Conservation (phyloP, 73 alveolate genomes). For the Tetrahymena borealis region DNA sequence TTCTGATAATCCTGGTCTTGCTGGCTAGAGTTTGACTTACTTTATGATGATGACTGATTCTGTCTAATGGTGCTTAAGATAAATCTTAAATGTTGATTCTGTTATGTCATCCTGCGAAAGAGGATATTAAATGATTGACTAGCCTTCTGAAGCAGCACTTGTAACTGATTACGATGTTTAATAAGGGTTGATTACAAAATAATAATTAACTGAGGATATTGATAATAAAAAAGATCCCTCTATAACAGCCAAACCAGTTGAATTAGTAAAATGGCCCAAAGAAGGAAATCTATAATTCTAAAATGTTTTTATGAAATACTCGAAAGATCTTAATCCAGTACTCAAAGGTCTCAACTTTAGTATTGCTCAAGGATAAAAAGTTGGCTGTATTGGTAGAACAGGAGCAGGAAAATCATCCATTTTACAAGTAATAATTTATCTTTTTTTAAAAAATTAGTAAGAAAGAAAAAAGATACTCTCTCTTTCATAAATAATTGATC, state of each 20-base stretch:
- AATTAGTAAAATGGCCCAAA: slow-evolving; percentile 44
- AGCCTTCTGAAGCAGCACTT: background rate
- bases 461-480: background rate
- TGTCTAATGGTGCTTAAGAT: background rate
- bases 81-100: background rate
- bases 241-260: slow-evolving; percentile 53
- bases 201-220: slow-evolving; percentile 19
- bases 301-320: slow-evolving; percentile 70
- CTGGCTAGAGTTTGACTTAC: background rate
- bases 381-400: slow-evolving; percentile 94
- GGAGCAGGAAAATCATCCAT: slow-evolving; percentile 96
- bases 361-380: slow-evolving; percentile 68
- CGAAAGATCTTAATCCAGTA: slow-evolving; percentile 66
- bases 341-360: slow-evolving; percentile 60
- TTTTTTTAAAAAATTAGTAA: background rate
- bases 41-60: background rate
- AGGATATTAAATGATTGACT: background rate
- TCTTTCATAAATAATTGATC: too few species aligned
- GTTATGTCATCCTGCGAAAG: background rate
- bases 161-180: background rate
- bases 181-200: background rate
- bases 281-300: slow-evolving; percentile 53
- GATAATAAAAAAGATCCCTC: slow-evolving; percentile 53
- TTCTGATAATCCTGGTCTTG: background rate
- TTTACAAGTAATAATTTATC: slow-evolving; percentile 59